Base-by-base conservation (phyloP, 2,329 filamentous ascomycete species). In the Penicillium sp. region DNA sequence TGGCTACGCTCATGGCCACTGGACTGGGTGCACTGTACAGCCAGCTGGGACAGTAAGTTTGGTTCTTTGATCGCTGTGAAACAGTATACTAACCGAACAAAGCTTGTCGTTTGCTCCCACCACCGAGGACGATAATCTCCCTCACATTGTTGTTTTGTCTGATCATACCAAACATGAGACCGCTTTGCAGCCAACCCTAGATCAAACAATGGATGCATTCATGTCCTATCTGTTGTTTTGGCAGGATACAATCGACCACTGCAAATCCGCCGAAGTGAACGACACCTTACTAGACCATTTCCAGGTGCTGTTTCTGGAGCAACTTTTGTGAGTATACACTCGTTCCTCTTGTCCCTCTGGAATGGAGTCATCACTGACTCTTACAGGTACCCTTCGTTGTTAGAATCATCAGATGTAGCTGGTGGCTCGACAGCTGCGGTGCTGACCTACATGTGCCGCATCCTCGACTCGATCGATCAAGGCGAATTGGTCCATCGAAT, bases 231-330 rank as follows among this genome's bases (percentile, higher is more conserved):
- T 99, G 49, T 81, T 95, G 6, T 99, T 99, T 71, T 99, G 94
- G 94, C 94, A 99, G 77, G 94, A 99, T 73, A 93, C 97, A 35
- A 80, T 99, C 60, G 94, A 97, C 73, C 93, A 97, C 75, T 99
- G 94, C 78, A 87, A 88, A 68, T 97, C 93, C 4, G 82, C 87
- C 1, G 93, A 97, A 71, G 91, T 99, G 66, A 94, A 93, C 72
- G 91, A 91, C 64, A 97, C 93, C 0, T 80, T 99, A 50, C 82
- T 99, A 33, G 94, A 99, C 72, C 94, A 99, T 75, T 99, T 99
- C 70, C 93, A 97, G 72, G 89, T 97, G 66, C 86, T 99, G 35
- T 99, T 99, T 73, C 80, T 99, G 52, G 91, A 97, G 74, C 94
- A 99, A 74, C 80, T 99, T 68, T 78, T 99, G 86, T 97, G 77